Evolutionary conservation across 1,139 yeast genomes (phyloP), one percentile per base, ranked within the genome.

Genomic region (Scheffersomyces quercinus): DNA sequence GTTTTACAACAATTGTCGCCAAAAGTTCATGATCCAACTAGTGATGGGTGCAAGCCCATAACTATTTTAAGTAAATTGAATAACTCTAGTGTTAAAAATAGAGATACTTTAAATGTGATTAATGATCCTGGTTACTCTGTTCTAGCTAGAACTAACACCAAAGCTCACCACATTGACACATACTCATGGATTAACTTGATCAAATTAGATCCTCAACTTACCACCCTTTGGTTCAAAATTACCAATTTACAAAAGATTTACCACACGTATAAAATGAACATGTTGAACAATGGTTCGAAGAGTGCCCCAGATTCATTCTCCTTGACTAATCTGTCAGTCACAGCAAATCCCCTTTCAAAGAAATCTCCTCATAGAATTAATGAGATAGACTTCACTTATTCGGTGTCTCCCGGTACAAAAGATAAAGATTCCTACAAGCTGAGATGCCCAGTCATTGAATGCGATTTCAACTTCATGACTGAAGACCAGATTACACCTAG

Each of bases 381-480:
- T 35, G 67, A 62, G 37, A 51, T 65, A 29, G 70, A 65, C 41
- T 65, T 65, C 44, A 65, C 70, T 4, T 53, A 54, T 43, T 52
- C 64, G 6, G 37, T 48, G 11, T 44, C 42, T 13, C 9, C 26
- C 24, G 41, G 46, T n/a, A 29, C 29, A 24, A 28, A 40, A 28
- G 10, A 41, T 26, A 39, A 40, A 28, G 50, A 29, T 30, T 44
- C 41, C 36, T 45, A 39, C 34, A 57, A 50, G 28, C 9, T 31
- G n/a, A 60, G 60, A 39, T 73, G 78, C 43, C 77, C 78, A 0
- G 77, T 73, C 2, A 62, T 69, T 29, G 74, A 68, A 44, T 69
- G 74, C 47, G 75, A 71, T 49, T 62, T 73, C 47, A 68, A 68
- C 44, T 61, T 68, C 41, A 65, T 70, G 68, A 55, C 56, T 20